These are phyloP conservation scores for Flaveria trinervia DNA, from an alignment of 129 eudicot species.

Conservation along the genomic window DNA sequence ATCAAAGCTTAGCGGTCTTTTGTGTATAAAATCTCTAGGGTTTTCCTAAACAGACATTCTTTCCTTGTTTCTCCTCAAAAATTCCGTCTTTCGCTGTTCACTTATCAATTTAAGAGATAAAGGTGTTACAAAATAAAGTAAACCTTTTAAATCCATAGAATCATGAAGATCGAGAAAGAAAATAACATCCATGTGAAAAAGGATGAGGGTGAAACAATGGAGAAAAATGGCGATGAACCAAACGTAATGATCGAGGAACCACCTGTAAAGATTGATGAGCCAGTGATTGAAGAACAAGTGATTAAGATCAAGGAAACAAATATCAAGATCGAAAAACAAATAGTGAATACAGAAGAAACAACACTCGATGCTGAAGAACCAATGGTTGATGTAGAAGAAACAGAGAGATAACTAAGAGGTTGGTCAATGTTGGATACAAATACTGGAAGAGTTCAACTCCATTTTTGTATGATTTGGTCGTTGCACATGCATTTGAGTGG, in stretches of 20 bases:
- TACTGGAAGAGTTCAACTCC: slow-evolving; percentile 97
- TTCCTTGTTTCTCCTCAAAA: neutral
- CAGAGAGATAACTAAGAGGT: slow-evolving; percentile 64
- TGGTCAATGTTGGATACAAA: slow-evolving; percentile 87
- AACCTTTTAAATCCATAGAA: neutral
- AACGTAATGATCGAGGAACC: neutral
- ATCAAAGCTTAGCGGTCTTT: neutral
- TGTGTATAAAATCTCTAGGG: slow-evolving; percentile 19
- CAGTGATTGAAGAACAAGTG: no score
- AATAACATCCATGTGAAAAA: neutral
- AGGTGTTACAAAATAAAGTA: slow-evolving; percentile 13
- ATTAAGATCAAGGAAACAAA: no score
- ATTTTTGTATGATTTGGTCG: slow-evolving; percentile 77
- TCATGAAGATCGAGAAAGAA: slow-evolving; percentile 13
- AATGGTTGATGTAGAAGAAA: slow-evolving; percentile 42
- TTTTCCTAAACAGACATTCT: slow-evolving; percentile 18
- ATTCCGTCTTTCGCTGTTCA: no score
- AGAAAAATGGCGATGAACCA: neutral
- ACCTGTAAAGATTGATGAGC: no score
- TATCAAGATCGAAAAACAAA: no score
- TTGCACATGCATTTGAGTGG: slow-evolving; percentile 93
- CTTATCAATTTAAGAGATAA: neutral
- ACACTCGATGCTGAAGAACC: neutral
- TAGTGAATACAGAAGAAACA: neutral
- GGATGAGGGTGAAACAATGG: neutral